Base-by-base conservation (phyloP, 805 yeast genomes). In the Yarrowia keelungensis region DNA sequence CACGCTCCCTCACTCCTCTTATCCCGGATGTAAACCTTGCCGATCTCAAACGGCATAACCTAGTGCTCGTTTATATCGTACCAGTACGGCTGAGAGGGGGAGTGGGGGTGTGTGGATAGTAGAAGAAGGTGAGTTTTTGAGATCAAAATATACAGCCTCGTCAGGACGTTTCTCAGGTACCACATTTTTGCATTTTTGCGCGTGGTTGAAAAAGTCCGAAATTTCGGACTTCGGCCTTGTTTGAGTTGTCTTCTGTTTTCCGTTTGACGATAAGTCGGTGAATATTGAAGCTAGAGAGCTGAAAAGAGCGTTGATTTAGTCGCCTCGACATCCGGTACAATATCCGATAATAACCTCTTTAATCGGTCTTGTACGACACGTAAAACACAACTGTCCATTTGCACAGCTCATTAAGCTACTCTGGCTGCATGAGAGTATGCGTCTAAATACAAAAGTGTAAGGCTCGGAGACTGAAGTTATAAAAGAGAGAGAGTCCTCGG, bases 11-110 rank as follows among this genome's bases (percentile, higher is more conserved):
- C 39, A n/a, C 35, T 46, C 35, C 15, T 38, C 39, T 53, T 53
- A 53, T 53, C 59, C 36, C 59, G 59, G 59, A 38, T 39, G 10
- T 53, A 53, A 53, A 53, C 59, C 59, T 53, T 53, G 59, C 59
- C 39, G 35, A 51, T 53, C 45, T 8, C 16, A 53, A 53, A 53
- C 59, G 59, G 59, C 59, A 39, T 10, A 53, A 53, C 59, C 59
- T 39, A 38, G 45, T 19, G 45, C 19, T 53, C 59, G 59, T 53
- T 53, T 53, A 39, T 22, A 12, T 53, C 59, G 59, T 53, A 53
- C n/a, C 45, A 19, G 45, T 26, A 15, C 45, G 59, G 59, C 59
- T 53, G 45, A 3, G 16, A 11, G 39, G n/a, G n/a, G 32, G 14
- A n/a, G 39, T 2, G 14, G 45, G 26, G 36, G 36, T 2, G 42